Percentiles rank a stretch among this genome's conserved stretches.
Conservation (phyloP, 2,329 filamentous ascomycete species). For the Cercospora sp. region DNA sequence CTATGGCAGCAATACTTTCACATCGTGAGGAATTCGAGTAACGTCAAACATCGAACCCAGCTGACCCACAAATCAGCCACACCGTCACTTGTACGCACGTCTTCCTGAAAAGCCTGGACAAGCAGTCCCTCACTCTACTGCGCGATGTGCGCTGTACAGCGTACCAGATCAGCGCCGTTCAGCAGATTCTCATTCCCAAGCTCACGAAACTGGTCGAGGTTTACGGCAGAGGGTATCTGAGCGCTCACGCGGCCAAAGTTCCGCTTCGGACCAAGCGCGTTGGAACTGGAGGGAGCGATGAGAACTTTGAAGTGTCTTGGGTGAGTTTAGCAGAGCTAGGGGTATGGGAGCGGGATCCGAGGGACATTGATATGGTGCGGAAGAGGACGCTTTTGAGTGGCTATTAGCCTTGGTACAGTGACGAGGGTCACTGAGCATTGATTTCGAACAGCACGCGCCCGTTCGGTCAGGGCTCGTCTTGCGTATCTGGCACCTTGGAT, state of each 20-base stretch:
- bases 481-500: neutral
- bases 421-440: neutral
- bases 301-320: constrained; percentile 7
- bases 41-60: neutral
- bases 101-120: constrained; percentile 7
- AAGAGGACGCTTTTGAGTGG: constrained; percentile 5
- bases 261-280: constrained; percentile 9
- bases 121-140: neutral
- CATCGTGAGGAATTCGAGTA: neutral
- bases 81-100: neutral
- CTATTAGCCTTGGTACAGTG: neutral
- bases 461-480: neutral
- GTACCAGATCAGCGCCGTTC: constrained; percentile 7
- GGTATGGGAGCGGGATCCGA: constrained; percentile 11
- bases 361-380: constrained; percentile 15
- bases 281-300: neutral
- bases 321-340: constrained; percentile 5
- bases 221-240: neutral
- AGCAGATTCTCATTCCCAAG: constrained; percentile 10
- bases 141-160: constrained; percentile 3
- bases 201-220: neutral
- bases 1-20: constrained; percentile 12
- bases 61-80: constrained; percentile 6
- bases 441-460: neutral
- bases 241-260: constrained; percentile 2